These are phyloP conservation scores for Diaporthe citrichinensis DNA, from an alignment of 2,329 filamentous ascomycete species.

Conservation along the genomic window DNA sequence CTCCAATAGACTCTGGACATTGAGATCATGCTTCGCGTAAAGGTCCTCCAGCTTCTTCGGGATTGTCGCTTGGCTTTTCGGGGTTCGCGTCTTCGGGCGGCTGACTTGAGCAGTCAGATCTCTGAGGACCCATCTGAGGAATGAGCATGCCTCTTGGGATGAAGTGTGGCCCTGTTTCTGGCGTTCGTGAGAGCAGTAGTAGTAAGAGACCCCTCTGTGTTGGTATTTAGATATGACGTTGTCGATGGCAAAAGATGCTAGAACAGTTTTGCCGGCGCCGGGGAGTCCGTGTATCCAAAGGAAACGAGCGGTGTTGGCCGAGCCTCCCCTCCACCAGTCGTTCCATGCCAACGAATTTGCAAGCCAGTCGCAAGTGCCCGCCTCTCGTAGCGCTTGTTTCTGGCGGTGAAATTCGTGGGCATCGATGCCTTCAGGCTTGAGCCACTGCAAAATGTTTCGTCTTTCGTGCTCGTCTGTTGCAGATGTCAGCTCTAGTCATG, in stretches of 20 bases:
- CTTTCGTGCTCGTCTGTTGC: not conserved
- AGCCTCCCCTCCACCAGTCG: slow-evolving; percentile 4
- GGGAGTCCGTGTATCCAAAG: slow-evolving; percentile 33
- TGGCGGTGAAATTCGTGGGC: not conserved
- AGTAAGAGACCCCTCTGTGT: slow-evolving; percentile 10
- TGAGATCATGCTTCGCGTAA: not conserved
- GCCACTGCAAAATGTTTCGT: slow-evolving; percentile 13
- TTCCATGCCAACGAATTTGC: not conserved
- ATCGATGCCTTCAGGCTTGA: not conserved
- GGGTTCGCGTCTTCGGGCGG: not conserved
- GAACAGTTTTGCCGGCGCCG: slow-evolving; percentile 29
- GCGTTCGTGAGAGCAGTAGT: slow-evolving; percentile 34
- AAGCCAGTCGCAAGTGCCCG: slow-evolving; percentile 31
- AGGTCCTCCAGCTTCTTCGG: not conserved
- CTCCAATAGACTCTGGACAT: not conserved
- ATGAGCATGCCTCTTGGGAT: not conserved
- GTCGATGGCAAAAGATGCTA: slow-evolving; percentile 31
- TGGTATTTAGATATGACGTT: not conserved
- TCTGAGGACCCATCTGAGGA: slow-evolving; percentile 31
- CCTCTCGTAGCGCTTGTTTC: not conserved
- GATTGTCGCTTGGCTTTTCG: not conserved
- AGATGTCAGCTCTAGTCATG: not conserved
- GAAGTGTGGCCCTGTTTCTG: not conserved
- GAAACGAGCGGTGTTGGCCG: not conserved
- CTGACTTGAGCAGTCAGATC: slow-evolving; percentile 13